Evolutionary conservation across 169 alveolate genomes (phyloP).

Genomic region (Plasmodium knowlesi): DNA sequence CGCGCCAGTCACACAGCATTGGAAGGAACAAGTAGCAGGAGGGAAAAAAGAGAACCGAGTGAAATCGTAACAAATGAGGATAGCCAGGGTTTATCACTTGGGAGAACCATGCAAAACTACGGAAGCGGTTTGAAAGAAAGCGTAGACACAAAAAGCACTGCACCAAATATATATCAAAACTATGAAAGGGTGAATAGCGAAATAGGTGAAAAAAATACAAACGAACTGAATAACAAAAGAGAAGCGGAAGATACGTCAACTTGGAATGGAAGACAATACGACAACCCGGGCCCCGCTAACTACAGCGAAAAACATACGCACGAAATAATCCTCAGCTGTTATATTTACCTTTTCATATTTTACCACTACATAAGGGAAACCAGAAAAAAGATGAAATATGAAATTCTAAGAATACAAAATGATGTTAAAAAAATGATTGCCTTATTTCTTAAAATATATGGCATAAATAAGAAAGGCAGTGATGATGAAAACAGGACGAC

Average conservation of each 20-base stretch:
- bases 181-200: background rate
- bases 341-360: conserved; percentile 47
- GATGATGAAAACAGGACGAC: background rate
- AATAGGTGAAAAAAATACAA: background rate
- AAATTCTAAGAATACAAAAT: conserved; percentile 53
- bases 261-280: background rate
- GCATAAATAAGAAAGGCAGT: conserved; percentile 16
- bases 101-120: background rate
- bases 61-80: background rate
- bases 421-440: conserved; percentile 48
- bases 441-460: conserved; percentile 32
- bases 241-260: background rate
- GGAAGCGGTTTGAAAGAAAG: background rate
- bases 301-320: background rate
- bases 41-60: background rate
- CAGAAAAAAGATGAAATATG: conserved; percentile 30
- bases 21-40: background rate
- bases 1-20: background rate
- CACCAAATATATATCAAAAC: background rate
- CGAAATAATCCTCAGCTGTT: conserved; percentile 36
- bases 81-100: background rate
- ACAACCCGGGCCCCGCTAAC: background rate
- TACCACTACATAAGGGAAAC: conserved; percentile 23
- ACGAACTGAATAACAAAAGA: background rate
- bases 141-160: background rate